Evolutionary conservation across 352 stramenopile genomes (phyloP).

Genomic region (Globisporangium heterothallicum): DNA sequence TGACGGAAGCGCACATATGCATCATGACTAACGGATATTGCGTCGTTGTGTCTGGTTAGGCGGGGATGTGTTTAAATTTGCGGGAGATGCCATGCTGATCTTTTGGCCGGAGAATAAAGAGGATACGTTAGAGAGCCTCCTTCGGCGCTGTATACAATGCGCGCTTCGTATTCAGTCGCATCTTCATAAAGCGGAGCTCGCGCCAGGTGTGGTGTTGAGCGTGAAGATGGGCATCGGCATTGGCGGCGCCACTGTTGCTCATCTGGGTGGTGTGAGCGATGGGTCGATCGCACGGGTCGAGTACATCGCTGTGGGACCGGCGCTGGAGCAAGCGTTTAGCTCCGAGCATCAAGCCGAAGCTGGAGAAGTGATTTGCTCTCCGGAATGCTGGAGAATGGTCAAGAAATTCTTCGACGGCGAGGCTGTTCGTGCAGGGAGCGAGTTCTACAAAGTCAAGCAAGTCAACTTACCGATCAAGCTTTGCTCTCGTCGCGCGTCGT

Average conservation of each 20-base stretch:
- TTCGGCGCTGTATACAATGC: conserved; percentile 85
- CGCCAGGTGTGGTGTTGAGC: conserved; percentile 82
- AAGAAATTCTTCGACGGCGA: conserved; percentile 56
- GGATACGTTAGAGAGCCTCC: conserved; percentile 75
- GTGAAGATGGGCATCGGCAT: conserved; percentile 94
- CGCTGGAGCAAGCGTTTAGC: conserved; percentile 89
- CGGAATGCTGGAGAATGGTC: conserved; percentile 73
- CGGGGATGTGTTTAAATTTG: conserved; percentile 94
- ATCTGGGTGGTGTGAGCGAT: conserved; percentile 87
- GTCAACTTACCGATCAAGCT: conserved; percentile 62
- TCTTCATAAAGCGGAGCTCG: conserved; percentile 82
- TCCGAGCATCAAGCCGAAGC: conserved; percentile 84
- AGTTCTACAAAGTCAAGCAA: conserved; percentile 53
- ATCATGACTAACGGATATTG: background rate
- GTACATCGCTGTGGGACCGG: conserved; percentile 88
- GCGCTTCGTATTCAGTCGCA: conserved; percentile 88
- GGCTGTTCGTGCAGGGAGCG: conserved; percentile 22
- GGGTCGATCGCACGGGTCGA: conserved; percentile 80
- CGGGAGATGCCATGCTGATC: conserved; percentile 93
- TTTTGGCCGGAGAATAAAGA: conserved; percentile 91
- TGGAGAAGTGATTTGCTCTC: conserved; percentile 88
- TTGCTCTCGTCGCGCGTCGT: conserved; percentile 62
- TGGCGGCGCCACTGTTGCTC: conserved; percentile 79
- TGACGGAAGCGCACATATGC: too few species aligned
- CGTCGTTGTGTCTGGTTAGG: too few species aligned